Percentiles rank a stretch among this genome's conserved stretches.
Evolutionary conservation across 495 filamentous ascomycete genomes (phyloP).

Genomic region (Annulohypoxylon maeteangense): DNA sequence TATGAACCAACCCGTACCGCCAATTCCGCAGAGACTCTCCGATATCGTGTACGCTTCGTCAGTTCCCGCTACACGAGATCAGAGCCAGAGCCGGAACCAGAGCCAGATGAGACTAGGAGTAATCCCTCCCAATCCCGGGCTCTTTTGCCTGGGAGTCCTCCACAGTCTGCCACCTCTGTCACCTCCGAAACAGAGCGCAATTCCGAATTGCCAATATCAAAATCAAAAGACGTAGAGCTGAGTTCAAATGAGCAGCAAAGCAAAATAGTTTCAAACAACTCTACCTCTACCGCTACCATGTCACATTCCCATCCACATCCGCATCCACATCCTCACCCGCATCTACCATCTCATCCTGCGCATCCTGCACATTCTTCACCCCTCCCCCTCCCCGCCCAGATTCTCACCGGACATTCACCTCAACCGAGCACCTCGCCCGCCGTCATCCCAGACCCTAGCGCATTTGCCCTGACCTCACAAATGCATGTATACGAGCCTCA

Average conservation of each 20-base stretch:
- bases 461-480: slow-evolving; percentile 8
- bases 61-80: slow-evolving; percentile 29
- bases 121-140: not conserved
- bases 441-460: slow-evolving; percentile 5
- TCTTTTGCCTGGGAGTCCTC: not conserved
- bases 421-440: slow-evolving; percentile 11
- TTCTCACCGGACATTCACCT: not conserved
- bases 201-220: too few species aligned
- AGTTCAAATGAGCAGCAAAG: not conserved
- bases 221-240: slow-evolving; percentile 8
- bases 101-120: slow-evolving; percentile 19
- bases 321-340: not conserved
- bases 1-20: slow-evolving; percentile 25
- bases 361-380: slow-evolving; percentile 1
- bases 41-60: slow-evolving; percentile 35
- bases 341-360: not conserved
- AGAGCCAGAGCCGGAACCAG: slow-evolving; percentile 2
- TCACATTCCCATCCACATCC: not conserved
- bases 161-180: not conserved
- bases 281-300: slow-evolving; percentile 9
- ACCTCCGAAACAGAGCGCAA: not conserved
- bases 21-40: slow-evolving; percentile 22
- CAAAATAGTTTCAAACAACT: not conserved
- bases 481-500: slow-evolving; percentile 13
- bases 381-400: slow-evolving; percentile 9